Percentiles rank a stretch among this genome's conserved stretches.
phyloP scores from a whole-genome alignment of 805 yeast genomes.

The Lipomyces lipofer region DNA sequence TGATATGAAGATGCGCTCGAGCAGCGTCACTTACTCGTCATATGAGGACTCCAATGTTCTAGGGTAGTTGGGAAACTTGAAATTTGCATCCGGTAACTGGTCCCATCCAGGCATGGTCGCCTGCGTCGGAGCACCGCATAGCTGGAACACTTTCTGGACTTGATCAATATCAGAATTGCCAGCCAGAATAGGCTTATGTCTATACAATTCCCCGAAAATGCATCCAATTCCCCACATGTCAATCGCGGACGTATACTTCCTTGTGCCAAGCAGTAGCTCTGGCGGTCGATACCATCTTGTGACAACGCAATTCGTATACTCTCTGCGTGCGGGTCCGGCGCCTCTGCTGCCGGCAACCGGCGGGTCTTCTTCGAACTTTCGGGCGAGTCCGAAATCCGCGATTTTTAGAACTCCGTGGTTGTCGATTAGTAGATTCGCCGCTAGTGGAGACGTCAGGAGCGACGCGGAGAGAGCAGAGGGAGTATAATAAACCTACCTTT shows the following conservation, averaged over 20 bases:
- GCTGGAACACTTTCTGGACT: constrained; percentile 72
- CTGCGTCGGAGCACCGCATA: constrained; percentile 93
- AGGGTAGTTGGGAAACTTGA: constrained; percentile 10
- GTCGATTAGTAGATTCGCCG: constrained; percentile 87
- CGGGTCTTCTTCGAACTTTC: constrained; percentile 62
- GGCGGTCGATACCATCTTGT: constrained; percentile 99
- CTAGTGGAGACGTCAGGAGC: too few species aligned
- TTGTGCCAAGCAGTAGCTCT: constrained; percentile 82
- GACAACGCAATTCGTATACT: constrained; percentile 73
- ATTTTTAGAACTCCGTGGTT: constrained; percentile 75
- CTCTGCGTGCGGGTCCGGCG: constrained; percentile 44
- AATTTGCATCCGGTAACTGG: constrained; percentile 54
- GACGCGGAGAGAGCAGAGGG: too few species aligned
- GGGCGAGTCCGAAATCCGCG: constrained; percentile 95
- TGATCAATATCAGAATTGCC: constrained; percentile 89
- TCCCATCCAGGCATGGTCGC: constrained; percentile 88
- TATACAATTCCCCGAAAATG: constrained; percentile 88
- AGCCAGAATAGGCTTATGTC: constrained; percentile 75
- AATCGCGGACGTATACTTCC: constrained; percentile 86
- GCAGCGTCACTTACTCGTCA: constrained; percentile 47
- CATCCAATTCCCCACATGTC: constrained; percentile 97
- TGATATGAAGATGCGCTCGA: background rate
- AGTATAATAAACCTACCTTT: constrained; percentile 44
- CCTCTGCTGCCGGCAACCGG: constrained; percentile 54
- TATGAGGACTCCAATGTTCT: constrained; percentile 42